These are phyloP conservation scores for Calonectria pseudoreteaudii DNA, from an alignment of 2,329 filamentous ascomycete genomes.

Conservation along the genomic window DNA sequence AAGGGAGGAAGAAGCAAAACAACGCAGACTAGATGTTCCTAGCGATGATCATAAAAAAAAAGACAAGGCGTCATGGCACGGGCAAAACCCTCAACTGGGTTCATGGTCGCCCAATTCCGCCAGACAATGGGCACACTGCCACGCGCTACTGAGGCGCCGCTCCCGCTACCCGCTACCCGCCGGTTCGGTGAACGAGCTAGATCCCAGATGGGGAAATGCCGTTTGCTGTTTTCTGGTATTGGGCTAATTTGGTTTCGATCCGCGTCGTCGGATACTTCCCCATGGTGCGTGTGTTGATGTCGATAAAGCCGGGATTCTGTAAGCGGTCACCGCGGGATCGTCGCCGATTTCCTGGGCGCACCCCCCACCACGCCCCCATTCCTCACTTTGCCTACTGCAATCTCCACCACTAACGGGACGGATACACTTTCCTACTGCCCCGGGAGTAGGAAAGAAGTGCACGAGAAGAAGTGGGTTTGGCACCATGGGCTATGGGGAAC, in stretches of 20 bases:
- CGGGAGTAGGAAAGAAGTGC: neutral
- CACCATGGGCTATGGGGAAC: neutral
- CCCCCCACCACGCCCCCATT: neutral
- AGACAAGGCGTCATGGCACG: slow-evolving; percentile 15
- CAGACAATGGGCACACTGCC: slow-evolving; percentile 32
- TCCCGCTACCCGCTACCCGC: slow-evolving; percentile 2
- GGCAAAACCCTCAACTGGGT: slow-evolving; percentile 15
- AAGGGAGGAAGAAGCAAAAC: neutral
- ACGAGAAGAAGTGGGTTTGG: slow-evolving; percentile 1
- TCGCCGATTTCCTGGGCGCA: neutral
- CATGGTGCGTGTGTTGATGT: neutral
- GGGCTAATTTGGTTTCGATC: neutral
- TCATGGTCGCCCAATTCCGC: slow-evolving; percentile 29
- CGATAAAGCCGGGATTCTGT: neutral
- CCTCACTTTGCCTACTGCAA: neutral
- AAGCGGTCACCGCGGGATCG: neutral
- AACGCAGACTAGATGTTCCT: neutral
- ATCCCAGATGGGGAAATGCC: neutral
- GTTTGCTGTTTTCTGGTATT: neutral
- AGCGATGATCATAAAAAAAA: neutral
- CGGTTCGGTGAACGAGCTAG: neutral
- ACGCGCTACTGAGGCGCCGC: slow-evolving; percentile 6
- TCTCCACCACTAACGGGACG: neutral
- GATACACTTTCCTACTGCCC: neutral
- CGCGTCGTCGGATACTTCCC: neutral